Evolutionary conservation across 495 filamentous ascomycete species (phyloP).

Genomic region (Patellaria atrata): DNA sequence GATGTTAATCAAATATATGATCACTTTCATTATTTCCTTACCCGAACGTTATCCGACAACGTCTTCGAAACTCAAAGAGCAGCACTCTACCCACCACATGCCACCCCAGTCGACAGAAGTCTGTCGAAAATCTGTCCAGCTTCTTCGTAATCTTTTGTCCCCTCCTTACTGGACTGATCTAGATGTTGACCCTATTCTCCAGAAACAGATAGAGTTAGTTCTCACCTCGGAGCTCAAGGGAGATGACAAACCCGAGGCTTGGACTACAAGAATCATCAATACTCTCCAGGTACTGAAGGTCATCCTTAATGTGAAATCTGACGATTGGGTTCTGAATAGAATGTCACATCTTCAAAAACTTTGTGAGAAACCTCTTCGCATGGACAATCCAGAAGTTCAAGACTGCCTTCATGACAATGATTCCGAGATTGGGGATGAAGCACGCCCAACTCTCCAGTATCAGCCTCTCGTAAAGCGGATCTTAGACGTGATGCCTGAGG

Average conservation of each 20-base stretch:
- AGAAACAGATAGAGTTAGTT: slow-evolving; percentile 73
- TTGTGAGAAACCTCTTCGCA: slow-evolving; percentile 76
- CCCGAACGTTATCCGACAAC: slow-evolving; percentile 66
- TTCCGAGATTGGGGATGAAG: slow-evolving; percentile 50
- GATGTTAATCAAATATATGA: slow-evolving; percentile 80
- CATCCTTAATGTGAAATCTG: slow-evolving; percentile 66
- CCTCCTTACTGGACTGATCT: slow-evolving; percentile 85
- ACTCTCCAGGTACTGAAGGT: slow-evolving; percentile 80
- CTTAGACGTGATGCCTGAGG: slow-evolving; percentile 80
- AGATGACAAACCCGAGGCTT: slow-evolving; percentile 42
- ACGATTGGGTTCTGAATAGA: slow-evolving; percentile 78
- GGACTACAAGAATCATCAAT: slow-evolving; percentile 75
- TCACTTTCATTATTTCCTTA: slow-evolving; percentile 84
- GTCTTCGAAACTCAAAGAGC: slow-evolving; percentile 48
- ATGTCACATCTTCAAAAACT: slow-evolving; percentile 68
- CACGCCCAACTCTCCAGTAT: slow-evolving; percentile 40
- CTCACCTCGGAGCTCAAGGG: slow-evolving; percentile 38
- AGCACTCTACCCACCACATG: slow-evolving; percentile 24
- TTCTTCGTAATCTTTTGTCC: slow-evolving; percentile 77
- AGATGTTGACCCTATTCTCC: slow-evolving; percentile 70
- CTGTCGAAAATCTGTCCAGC: slow-evolving; percentile 63
- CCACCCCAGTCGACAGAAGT: slow-evolving; percentile 52
- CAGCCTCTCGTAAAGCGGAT: slow-evolving; percentile 65
- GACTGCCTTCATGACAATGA: slow-evolving; percentile 69
- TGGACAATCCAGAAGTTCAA: slow-evolving; percentile 78